Percentiles rank a stretch among this genome's conserved stretches.
These are phyloP conservation scores for Pichia cephalocereana DNA, from an alignment of 805 yeast genomes.

Conservation along the genomic window DNA sequence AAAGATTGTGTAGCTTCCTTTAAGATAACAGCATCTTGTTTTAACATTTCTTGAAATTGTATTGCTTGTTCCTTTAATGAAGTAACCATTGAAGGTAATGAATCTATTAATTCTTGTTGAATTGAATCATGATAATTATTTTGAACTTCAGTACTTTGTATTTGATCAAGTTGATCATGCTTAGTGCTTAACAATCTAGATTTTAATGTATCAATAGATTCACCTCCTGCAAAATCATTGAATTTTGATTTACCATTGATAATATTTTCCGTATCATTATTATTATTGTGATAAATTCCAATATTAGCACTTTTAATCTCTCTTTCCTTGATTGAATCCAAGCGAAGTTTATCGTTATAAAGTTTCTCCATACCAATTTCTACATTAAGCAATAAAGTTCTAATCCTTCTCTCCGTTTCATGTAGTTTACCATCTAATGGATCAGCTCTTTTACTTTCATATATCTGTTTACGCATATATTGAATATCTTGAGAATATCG, in stretches of 20 bases:
- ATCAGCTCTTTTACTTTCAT: background rate
- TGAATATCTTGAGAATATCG: constrained; percentile 13
- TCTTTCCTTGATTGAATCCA: constrained; percentile 1
- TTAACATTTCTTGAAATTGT: constrained; percentile 25
- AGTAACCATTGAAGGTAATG: constrained; percentile 24
- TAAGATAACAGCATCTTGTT: constrained; percentile 24
- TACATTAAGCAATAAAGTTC: constrained; percentile 11
- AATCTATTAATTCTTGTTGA: constrained; percentile 25
- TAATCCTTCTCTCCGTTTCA: constrained; percentile 6
- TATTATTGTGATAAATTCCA: no score
- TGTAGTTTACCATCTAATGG: constrained; percentile 9
- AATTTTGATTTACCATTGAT: background rate
- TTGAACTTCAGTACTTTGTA: constrained; percentile 17
- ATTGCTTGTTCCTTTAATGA: constrained; percentile 24
- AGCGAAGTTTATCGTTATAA: background rate
- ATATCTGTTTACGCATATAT: constrained; percentile 9
- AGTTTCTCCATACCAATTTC: constrained; percentile 10
- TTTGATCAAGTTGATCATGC: constrained; percentile 20
- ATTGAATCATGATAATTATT: constrained; percentile 25
- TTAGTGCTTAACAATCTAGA: constrained; percentile 21
- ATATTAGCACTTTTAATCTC: background rate
- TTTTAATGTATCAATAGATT: constrained; percentile 21
- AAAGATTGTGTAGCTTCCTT: constrained; percentile 27
- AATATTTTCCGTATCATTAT: background rate
- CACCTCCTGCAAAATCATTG: constrained; percentile 9